A percentile compares a stretch with the other conserved stretches of the same genome.
Evolutionary conservation across 2,329 filamentous ascomycete genomes (phyloP).

Genomic region (Claviceps cyperi): DNA sequence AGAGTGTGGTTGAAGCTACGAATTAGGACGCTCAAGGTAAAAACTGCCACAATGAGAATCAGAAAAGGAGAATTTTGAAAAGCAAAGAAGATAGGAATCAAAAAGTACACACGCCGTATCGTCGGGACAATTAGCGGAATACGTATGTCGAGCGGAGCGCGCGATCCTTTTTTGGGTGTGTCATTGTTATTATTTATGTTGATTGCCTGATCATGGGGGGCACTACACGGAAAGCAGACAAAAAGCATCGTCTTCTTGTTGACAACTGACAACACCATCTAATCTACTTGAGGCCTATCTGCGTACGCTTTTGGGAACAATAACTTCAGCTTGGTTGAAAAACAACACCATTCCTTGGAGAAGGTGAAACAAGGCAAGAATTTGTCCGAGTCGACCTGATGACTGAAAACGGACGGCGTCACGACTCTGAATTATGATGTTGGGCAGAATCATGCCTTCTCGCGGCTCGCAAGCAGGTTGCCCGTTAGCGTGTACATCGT

Average conservation of each 20-base stretch:
- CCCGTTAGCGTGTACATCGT: too few species aligned
- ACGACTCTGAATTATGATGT: neutral
- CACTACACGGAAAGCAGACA: neutral
- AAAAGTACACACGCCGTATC: neutral
- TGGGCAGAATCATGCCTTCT: neutral
- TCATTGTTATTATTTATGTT: neutral
- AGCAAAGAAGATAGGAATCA: neutral
- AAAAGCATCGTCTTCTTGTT: neutral
- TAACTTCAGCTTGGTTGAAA: neutral
- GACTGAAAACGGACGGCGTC: neutral
- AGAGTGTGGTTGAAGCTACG: neutral
- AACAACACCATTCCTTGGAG: neutral
- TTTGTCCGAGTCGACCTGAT: neutral
- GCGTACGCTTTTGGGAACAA: neutral
- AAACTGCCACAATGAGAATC: neutral
- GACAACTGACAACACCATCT: neutral
- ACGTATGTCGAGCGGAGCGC: neutral
- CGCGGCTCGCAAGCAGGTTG: too few species aligned
- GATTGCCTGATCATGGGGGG: neutral
- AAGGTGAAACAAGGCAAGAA: neutral
- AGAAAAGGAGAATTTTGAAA: neutral
- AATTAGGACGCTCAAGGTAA: too few species aligned
- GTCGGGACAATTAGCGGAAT: neutral
- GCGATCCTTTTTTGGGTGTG: neutral
- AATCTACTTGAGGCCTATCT: too few species aligned